Evolutionary conservation across 805 yeast species (phyloP), one percentile per base, ranked within the genome.

Genomic region (Pichia cephalocereana): DNA sequence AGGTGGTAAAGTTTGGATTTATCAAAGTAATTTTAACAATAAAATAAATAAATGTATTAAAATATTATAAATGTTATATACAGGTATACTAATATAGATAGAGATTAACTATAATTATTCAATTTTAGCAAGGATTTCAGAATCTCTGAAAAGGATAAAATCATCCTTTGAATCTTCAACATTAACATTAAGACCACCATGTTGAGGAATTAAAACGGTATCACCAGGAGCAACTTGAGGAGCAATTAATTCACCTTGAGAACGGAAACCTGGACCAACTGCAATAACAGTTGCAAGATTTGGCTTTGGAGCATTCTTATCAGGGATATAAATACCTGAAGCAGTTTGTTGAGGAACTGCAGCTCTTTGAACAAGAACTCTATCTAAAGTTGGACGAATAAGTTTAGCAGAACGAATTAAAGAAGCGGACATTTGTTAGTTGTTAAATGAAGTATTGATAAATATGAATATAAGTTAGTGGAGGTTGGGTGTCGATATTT

Each of bases 121-220:
- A 63, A 93, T 80, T 76, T 88, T 91, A 62, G 98, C 99, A 62
- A 93, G 79, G 67, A 91, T 86, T 71, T 91, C 99, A 62, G 86
- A 74, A 71, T 93, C 98, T 68, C 96, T 85, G 80, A 86, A 89
- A 62, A 90, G 48, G 6, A 66, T 47, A 52, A 54, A 65, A 45
- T 66, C 70, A 43, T 90, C 95, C 52, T 85, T 89, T 30, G 32
- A 30, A 30, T 30, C 32, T 19, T 57, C 58, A 59, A 93, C 79
- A 72, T 86, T 89, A 69, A 93, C 78, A 54, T 87, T 71, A 56
- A 89, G 80, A 49, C 99, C 99, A 52, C 99, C 99, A 58, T 85
- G 91, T 51, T 84, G 80, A 55, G 98, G 98, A 64, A 93, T 87
- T 74, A 93, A 74, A 43, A 93, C 98, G 61, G 83, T 81, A 73